Evolutionary conservation across 2,329 filamentous ascomycete species (phyloP).

Genomic region (Exophiala bonariae): DNA sequence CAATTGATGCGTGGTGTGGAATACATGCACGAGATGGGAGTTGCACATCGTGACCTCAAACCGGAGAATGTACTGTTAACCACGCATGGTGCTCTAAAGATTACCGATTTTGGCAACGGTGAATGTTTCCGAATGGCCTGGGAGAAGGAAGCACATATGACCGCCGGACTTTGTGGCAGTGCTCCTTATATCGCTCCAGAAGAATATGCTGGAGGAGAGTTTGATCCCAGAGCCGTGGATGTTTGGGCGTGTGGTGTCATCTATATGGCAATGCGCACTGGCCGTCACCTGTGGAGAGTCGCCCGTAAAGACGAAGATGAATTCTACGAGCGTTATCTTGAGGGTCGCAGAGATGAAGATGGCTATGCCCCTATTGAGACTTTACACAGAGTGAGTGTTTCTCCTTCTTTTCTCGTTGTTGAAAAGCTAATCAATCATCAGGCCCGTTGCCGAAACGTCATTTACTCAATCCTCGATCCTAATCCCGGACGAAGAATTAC

Average conservation of each 20-base stretch:
- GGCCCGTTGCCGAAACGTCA: constrained; percentile 97
- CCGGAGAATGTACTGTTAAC: constrained; percentile 95
- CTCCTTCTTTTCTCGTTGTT: constrained; percentile 8
- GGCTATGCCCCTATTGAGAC: constrained; percentile 97
- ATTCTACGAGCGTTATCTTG: constrained; percentile 91
- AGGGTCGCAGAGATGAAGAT: constrained; percentile 89
- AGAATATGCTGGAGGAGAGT: constrained; percentile 92
- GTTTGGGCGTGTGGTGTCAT: constrained; percentile 98
- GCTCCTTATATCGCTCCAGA: constrained; percentile 97
- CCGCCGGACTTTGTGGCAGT: constrained; percentile 91
- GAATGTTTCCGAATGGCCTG: constrained; percentile 99
- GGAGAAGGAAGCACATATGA: constrained; percentile 98
- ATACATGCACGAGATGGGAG: constrained; percentile 99
- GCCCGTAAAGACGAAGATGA: constrained; percentile 96
- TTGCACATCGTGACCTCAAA: constrained; percentile 94
- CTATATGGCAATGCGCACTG: constrained; percentile 99
- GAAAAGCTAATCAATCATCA: constrained; percentile 41
- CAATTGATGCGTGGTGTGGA: constrained; percentile 98
- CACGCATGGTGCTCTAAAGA: constrained; percentile 88
- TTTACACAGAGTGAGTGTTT: constrained; percentile 78
- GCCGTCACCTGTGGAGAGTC: constrained; percentile 93
- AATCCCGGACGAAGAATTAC: constrained; percentile 91
- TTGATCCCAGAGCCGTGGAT: constrained; percentile 95
- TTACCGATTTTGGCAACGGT: constrained; percentile 97
- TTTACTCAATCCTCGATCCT: constrained; percentile 96